Evolutionary conservation across 495 filamentous ascomycete species (phyloP).

Genomic region (Penicillium riverlandense): DNA sequence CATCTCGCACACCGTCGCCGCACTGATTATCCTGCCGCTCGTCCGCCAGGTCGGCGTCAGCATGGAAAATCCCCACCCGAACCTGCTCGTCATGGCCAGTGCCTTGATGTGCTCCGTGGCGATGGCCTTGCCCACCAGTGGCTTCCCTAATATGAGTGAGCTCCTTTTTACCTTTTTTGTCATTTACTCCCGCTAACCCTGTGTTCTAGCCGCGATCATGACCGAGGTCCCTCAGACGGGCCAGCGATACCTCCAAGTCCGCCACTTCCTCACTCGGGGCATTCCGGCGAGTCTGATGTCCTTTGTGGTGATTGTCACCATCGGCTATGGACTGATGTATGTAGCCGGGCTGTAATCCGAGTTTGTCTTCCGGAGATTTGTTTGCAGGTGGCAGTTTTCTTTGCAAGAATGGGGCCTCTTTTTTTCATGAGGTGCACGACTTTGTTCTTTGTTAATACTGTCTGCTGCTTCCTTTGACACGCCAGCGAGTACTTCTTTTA

Average conservation of each 20-base stretch:
- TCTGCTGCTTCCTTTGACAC: too few relatives aligned
- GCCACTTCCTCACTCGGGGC: constrained; percentile 88
- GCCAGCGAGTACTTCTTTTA: too few relatives aligned
- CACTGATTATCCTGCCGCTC: constrained; percentile 88
- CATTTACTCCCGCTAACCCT: constrained; percentile 14
- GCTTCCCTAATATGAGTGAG: constrained; percentile 99
- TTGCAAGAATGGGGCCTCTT: not conserved
- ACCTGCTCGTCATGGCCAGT: constrained; percentile 84
- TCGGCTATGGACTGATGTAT: constrained; percentile 84
- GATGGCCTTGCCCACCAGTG: constrained; percentile 91
- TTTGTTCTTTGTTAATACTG: not conserved
- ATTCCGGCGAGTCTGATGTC: constrained; percentile 78
- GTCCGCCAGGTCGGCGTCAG: constrained; percentile 75
- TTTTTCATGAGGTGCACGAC: not conserved
- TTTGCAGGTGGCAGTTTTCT: not conserved
- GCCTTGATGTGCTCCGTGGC: constrained; percentile 63
- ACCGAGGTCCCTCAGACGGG: constrained; percentile 91
- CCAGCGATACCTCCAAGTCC: constrained; percentile 83
- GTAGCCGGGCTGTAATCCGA: constrained; percentile 57
- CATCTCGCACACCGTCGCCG: constrained; percentile 95
- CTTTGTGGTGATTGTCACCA: constrained; percentile 72
- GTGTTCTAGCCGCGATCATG: constrained; percentile 82
- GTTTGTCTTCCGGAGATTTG: not conserved
- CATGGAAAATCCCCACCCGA: constrained; percentile 87
- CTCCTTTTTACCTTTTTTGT: constrained; percentile 14